Evolutionary conservation across 495 filamentous ascomycete species (phyloP).

Genomic region (Trichoderma erinaceum): DNA sequence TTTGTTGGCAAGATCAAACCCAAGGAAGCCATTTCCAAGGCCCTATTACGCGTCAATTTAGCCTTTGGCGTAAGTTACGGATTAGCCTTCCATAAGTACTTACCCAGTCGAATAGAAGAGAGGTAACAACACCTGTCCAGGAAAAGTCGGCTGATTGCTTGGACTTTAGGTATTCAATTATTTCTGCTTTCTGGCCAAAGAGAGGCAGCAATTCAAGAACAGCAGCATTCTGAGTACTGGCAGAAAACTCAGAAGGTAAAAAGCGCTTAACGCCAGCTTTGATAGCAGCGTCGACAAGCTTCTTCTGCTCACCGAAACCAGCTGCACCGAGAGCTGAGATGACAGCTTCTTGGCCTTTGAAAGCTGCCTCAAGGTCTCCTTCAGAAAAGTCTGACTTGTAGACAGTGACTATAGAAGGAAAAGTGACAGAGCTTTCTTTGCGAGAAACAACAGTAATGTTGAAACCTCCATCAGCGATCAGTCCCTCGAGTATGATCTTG

Average conservation of each 20-base stretch:
- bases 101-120: conserved; percentile 48
- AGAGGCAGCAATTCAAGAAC: conserved; percentile 34
- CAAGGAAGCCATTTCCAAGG: conserved; percentile 31
- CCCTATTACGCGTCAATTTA: conserved; percentile 28
- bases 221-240: conserved; percentile 35
- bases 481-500: conserved; percentile 40
- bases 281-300: conserved; percentile 52
- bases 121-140: conserved; percentile 48
- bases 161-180: conserved; percentile 44
- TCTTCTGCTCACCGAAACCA: conserved; percentile 34
- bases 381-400: conserved; percentile 43
- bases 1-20: conserved; percentile 39
- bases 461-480: conserved; percentile 45
- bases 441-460: conserved; percentile 51
- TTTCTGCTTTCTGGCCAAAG: conserved; percentile 42
- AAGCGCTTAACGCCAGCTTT: conserved; percentile 50
- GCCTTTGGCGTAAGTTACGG: neutral
- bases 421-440: conserved; percentile 26
- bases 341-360: conserved; percentile 49
- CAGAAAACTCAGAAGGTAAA: conserved; percentile 56
- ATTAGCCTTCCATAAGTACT: conserved; percentile 19
- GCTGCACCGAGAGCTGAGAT: conserved; percentile 39
- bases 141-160: conserved; percentile 35
- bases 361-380: conserved; percentile 26
- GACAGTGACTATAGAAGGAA: conserved; percentile 36